These are phyloP conservation scores for Rhynchospora tenuis DNA, from an alignment of 176 grass and related monocot species.

Conservation along the genomic window DNA sequence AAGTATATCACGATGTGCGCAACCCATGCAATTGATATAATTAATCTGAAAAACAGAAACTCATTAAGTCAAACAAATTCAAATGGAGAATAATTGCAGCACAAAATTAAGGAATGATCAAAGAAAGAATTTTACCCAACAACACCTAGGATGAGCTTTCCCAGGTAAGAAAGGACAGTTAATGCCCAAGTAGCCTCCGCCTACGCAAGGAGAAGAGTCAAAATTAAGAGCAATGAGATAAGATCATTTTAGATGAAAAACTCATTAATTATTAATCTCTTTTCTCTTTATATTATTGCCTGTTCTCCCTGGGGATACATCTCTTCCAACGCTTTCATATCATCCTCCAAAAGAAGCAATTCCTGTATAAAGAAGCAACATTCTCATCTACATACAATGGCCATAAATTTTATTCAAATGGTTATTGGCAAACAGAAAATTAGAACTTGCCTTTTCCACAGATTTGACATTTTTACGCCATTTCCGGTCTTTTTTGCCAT, in stretches of 20 bases:
- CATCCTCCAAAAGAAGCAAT: constrained; percentile 84
- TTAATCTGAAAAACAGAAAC: constrained; percentile 49
- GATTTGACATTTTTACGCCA: constrained; percentile 98
- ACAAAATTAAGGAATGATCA: neutral
- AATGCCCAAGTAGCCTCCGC: constrained; percentile 94
- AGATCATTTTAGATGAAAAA: neutral
- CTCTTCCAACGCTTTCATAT: constrained; percentile 92
- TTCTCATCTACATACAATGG: neutral
- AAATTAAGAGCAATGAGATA: constrained; percentile 26
- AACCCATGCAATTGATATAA: constrained; percentile 97
- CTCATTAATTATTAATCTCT: neutral
- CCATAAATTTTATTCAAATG: neutral
- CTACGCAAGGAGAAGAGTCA: constrained; percentile 45
- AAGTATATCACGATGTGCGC: constrained; percentile 94
- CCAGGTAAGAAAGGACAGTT: constrained; percentile 90
- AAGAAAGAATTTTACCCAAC: constrained; percentile 58
- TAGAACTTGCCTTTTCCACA: constrained; percentile 54
- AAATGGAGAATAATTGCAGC: neutral
- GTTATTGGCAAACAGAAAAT: neutral
- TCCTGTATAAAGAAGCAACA: constrained; percentile 42
- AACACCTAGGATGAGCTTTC: constrained; percentile 71
- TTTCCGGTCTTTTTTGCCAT: constrained; percentile 81
- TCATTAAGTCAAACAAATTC: neutral
- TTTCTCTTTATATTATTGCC: constrained; percentile 32
- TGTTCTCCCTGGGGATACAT: constrained; percentile 99